Evolutionary conservation across 2,329 filamentous ascomycete genomes (phyloP).

Genomic region (Penicillium psychrosexuale): DNA sequence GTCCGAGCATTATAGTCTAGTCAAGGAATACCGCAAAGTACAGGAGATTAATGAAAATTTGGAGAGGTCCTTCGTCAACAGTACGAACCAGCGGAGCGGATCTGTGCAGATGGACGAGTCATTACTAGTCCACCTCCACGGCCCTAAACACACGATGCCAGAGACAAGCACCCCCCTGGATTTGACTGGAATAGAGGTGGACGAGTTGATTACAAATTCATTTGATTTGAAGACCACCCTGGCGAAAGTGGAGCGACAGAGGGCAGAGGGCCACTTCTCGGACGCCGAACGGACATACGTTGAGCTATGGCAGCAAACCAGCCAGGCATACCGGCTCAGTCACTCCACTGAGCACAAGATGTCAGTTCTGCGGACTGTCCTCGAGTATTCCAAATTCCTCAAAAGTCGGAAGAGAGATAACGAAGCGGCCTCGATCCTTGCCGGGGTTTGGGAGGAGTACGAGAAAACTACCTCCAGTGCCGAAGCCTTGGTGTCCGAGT

Average conservation of each 20-base stretch:
- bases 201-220: conserved; percentile 35
- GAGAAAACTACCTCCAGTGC: conserved; percentile 40
- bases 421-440: conserved; percentile 48
- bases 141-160: conserved; percentile 17
- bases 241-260: conserved; percentile 15
- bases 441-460: conserved; percentile 51
- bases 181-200: conserved; percentile 40
- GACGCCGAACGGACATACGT: conserved; percentile 50
- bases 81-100: conserved; percentile 31
- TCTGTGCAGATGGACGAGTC: conserved; percentile 22
- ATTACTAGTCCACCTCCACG: conserved; percentile 30
- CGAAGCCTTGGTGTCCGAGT: conserved; percentile 1
- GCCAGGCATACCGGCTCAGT: conserved; percentile 10
- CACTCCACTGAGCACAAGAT: conserved; percentile 44
- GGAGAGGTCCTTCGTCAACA: conserved; percentile 5
- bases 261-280: conserved; percentile 25
- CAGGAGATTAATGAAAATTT: conserved; percentile 3
- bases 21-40: conserved; percentile 49
- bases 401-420: conserved; percentile 44
- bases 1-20: conserved; percentile 47
- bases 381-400: conserved; percentile 50
- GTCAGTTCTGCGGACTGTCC: conserved; percentile 38
- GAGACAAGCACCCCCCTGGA: conserved; percentile 18
- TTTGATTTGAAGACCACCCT: conserved; percentile 39
- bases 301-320: conserved; percentile 52